Evolutionary conservation across 805 yeast genomes (phyloP), one percentile per base, ranked within the genome.

Genomic region (Candida peoriensis): DNA sequence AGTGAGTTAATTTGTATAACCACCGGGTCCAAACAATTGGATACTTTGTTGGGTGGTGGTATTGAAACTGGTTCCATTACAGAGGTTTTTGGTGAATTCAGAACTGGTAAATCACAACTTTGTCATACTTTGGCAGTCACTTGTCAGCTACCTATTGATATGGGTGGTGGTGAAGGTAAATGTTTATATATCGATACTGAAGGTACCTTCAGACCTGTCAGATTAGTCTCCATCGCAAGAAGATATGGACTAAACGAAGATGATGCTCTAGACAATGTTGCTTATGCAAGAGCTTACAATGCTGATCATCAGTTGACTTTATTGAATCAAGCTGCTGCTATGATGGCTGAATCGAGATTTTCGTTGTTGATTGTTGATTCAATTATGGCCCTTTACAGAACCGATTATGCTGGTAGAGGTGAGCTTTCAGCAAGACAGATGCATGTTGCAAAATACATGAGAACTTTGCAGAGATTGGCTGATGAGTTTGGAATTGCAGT

Each of bases 81-180:
- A 1, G 98, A 93, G 61, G 74, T 90, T 8, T 93, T 86, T 65
- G 98, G 98, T 24, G 98, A 93, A 60, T 93, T 89, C 58, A 77
- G 97, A 65, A 93, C 98, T 2, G 98, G 98, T 30, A 93, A 93
- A 58, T 87, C 97, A 5, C 98, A 93, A 65, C 64, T 93, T 30
- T 93, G 98, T 60, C 98, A 93, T 57, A 93, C 97, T 2, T 69
- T 93, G 37, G 96, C 97, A 0, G 96, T 93, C 6, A 90, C 97
- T 2, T 90, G 97, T 58, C 98, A 90, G 60, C 67, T 93, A 37
- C 97, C 97, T 5, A 76, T 90, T 33, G 97, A 89, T 55, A 81
- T 84, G 82, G 97, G 97, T 26, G 98, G 98, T 41, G 98, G 96
- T 33, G 98, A 93, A 64, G 98, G 98, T 22, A 88, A 93, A 61